These are phyloP conservation scores for Neonectria faginata DNA, from an alignment of 2,329 filamentous ascomycete genomes.

Conservation along the genomic window DNA sequence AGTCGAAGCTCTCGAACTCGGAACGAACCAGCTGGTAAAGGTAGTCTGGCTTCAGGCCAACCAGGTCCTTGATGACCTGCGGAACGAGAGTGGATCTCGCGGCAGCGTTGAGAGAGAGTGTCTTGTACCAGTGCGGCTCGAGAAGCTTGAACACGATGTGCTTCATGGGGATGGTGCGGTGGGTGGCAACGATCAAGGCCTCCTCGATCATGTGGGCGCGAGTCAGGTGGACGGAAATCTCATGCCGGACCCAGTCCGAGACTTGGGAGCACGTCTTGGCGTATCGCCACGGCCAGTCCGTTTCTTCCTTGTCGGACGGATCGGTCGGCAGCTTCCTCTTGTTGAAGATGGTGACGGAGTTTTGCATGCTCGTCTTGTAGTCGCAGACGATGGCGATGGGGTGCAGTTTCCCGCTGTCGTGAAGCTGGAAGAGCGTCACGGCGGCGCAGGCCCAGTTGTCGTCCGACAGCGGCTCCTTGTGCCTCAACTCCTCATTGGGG, in stretches of 20 bases:
- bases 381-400: slow-evolving; percentile 62
- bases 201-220: slow-evolving; percentile 62
- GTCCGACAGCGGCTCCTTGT: slow-evolving; percentile 45
- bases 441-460: slow-evolving; percentile 54
- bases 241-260: slow-evolving; percentile 62
- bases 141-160: slow-evolving; percentile 59
- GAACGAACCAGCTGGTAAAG: slow-evolving; percentile 53
- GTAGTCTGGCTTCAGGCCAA: slow-evolving; percentile 54
- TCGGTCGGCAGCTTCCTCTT: slow-evolving; percentile 51
- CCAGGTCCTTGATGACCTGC: slow-evolving; percentile 55
- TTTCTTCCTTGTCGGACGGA: slow-evolving; percentile 35
- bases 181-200: slow-evolving; percentile 59
- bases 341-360: slow-evolving; percentile 64
- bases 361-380: slow-evolving; percentile 55
- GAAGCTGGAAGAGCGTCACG: slow-evolving; percentile 58
- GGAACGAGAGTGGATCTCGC: slow-evolving; percentile 59
- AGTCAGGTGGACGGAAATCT: slow-evolving; percentile 59
- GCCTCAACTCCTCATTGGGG: slow-evolving; percentile 42
- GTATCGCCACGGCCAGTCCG: slow-evolving; percentile 64
- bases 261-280: slow-evolving; percentile 63
- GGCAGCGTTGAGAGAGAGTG: slow-evolving; percentile 61
- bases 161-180: slow-evolving; percentile 55
- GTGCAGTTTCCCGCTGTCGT: slow-evolving; percentile 58
- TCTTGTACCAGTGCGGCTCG: slow-evolving; percentile 63
- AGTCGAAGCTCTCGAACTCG: slow-evolving; percentile 59